Percentiles rank a stretch among this genome's conserved stretches.
Conservation (phyloP, 495 filamentous ascomycete genomes). For the Penicillium tannophilum region DNA sequence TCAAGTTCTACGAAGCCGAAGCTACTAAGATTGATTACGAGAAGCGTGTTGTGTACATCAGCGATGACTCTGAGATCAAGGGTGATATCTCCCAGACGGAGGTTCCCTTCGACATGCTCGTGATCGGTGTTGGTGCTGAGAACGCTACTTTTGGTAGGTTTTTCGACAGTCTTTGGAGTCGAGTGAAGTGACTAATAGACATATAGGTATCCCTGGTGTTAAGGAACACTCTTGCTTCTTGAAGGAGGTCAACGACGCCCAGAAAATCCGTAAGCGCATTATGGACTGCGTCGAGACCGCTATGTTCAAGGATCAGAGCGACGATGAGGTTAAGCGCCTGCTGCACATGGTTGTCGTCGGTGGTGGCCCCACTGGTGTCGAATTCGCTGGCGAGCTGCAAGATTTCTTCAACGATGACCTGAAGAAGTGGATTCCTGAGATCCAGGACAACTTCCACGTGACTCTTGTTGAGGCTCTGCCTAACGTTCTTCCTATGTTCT, state of each 20-base stretch:
- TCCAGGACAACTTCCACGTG: slow-evolving; percentile 90
- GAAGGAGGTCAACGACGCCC: slow-evolving; percentile 95
- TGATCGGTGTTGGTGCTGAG: slow-evolving; percentile 94
- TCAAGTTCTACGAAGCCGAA: slow-evolving; percentile 98
- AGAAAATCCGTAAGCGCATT: slow-evolving; percentile 94
- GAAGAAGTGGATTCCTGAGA: slow-evolving; percentile 96
- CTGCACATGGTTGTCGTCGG: slow-evolving; percentile 99
- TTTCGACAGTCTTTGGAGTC: not conserved
- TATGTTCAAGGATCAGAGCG: slow-evolving; percentile 95
- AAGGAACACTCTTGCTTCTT: slow-evolving; percentile 95
- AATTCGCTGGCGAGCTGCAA: slow-evolving; percentile 96
- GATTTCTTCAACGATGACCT: slow-evolving; percentile 99
- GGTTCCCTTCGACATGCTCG: slow-evolving; percentile 97
- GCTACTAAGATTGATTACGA: slow-evolving; percentile 95
- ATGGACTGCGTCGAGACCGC: slow-evolving; percentile 99
- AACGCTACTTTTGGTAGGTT: slow-evolving; percentile 91
- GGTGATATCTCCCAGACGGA: slow-evolving; percentile 81
- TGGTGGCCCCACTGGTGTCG: slow-evolving; percentile 95
- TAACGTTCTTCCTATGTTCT: slow-evolving; percentile 97
- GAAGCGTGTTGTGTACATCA: slow-evolving; percentile 82
- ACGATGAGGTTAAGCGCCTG: slow-evolving; percentile 87
- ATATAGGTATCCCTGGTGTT: slow-evolving; percentile 84
- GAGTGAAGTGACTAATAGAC: slow-evolving; percentile 15
- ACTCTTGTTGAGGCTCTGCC: slow-evolving; percentile 98
- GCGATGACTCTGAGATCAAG: slow-evolving; percentile 91